Base-by-base conservation (phyloP, 2,329 filamentous ascomycete species). In the Colletotrichum limetticola region DNA sequence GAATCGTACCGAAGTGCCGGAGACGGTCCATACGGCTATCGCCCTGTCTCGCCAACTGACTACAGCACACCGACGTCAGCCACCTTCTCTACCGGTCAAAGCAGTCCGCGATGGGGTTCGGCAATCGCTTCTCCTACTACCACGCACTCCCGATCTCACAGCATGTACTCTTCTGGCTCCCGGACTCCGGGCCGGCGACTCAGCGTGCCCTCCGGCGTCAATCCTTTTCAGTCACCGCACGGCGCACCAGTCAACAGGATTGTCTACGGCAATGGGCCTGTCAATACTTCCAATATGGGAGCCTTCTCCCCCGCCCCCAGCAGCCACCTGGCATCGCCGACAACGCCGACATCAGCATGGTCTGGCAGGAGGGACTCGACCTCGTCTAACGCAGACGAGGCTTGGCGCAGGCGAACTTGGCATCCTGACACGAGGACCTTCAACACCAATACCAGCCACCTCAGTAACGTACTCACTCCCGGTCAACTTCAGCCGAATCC, bases 351-450 rank as follows among this genome's bases (percentile, higher is more conserved):
- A 0, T 90, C 91, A 42, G 86, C 87, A 8, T 92, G 91, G 82
- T 88, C 89, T 5, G 76, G 66, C 9, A 86, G 92, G 35, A 87
- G 92, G 55, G 93, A 95, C 53, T 93, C 93, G 0, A 85, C 86
- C 3, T 85, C 88, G 9, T 90, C 88, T 64, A 85, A 87, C 24
- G 84, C 89, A 1, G 95, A 97, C 75, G 92, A 95, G 55, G 93
- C 94, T 68, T 94, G 92, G 89, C 91, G 95, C 75, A 88, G 95
- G 74, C 90, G 95, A 66, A 98, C 95, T 3, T 98, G 95, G 95
- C 95, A 98, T 82, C 94, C 95, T 0, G 94, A 95, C 74, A 93
- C 91, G 72, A 88, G 89, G 19, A 89, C 88, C 75, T 91, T 91
- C 74, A 87, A 88, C 72, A 86, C 91, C 37, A 90, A 92, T 61